Evolutionary conservation across 108 stramenopile genomes (phyloP).

Genomic region (Licmophora abbreviata): DNA sequence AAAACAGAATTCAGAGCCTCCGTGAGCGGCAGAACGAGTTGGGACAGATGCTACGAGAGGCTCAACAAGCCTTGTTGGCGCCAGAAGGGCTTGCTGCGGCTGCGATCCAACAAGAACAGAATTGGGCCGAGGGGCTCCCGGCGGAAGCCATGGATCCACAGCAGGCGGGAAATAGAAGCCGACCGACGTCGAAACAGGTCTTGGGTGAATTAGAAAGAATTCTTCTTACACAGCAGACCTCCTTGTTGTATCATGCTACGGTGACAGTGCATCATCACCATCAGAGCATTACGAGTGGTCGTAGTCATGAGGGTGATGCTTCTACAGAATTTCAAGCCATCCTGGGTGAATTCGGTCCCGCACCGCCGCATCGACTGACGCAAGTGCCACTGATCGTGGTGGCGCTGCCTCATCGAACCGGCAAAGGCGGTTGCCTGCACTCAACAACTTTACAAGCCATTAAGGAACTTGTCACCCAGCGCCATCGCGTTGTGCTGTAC

Average conservation of each 20-base stretch:
- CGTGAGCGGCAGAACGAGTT: neutral
- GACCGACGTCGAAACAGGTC: constrained; percentile 27
- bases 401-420: constrained; percentile 23
- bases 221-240: constrained; percentile 14
- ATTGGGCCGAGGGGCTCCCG: constrained; percentile 14
- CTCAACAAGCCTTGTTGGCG: no score
- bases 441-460: neutral
- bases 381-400: constrained; percentile 10
- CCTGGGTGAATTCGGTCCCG: constrained; percentile 28
- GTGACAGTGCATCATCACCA: constrained; percentile 2
- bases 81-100: no score
- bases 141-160: constrained; percentile 28
- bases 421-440: constrained; percentile 19
- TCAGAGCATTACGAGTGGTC: neutral
- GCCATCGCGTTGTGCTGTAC: constrained; percentile 22
- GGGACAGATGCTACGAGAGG: neutral
- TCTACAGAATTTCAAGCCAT: constrained; percentile 6
- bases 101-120: constrained; percentile 1
- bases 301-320: neutral
- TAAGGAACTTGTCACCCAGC: neutral
- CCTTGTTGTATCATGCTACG: constrained; percentile 29
- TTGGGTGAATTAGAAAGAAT: constrained; percentile 24
- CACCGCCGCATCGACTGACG: neutral
- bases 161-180: neutral
- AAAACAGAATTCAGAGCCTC: neutral